phyloP scores from a whole-genome alignment of 768 basidiomycete genomes.

The Termitomyces sp. region DNA sequence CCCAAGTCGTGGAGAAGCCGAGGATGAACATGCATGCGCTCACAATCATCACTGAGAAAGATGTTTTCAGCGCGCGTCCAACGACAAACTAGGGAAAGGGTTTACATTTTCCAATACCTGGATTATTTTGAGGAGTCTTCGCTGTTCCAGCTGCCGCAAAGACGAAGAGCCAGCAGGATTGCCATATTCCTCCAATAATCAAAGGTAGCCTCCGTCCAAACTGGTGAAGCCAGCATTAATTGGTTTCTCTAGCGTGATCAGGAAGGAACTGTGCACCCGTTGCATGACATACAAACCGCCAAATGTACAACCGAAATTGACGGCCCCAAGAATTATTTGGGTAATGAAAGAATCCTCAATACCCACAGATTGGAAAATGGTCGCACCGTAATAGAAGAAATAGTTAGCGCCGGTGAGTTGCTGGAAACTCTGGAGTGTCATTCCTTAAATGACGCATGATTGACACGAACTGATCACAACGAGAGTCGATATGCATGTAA shows the following conservation, averaged over 20 bases:
- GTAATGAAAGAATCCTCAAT: conserved; percentile 64
- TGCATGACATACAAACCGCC: conserved; percentile 75
- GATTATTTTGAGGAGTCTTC: conserved; percentile 44
- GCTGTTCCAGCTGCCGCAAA: conserved; percentile 73
- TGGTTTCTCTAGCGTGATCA: neutral
- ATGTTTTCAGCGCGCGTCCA: conserved; percentile 1
- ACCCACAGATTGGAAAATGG: conserved; percentile 66
- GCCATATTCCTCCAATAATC: conserved; percentile 70
- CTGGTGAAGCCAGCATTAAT: conserved; percentile 22
- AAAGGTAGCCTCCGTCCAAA: conserved; percentile 65
- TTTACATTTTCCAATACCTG: conserved; percentile 51
- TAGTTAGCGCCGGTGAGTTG: conserved; percentile 73
- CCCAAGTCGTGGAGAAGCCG: conserved; percentile 72
- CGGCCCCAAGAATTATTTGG: conserved; percentile 73
- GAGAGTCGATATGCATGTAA: neutral
- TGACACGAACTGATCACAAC: neutral
- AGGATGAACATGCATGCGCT: conserved; percentile 69
- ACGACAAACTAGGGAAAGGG: conserved; percentile 6
- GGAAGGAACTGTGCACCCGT: conserved; percentile 32
- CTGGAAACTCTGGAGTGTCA: conserved; percentile 66
- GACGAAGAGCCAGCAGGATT: conserved; percentile 66
- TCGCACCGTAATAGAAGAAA: conserved; percentile 68
- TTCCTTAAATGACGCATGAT: conserved; percentile 29
- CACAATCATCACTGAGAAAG: conserved; percentile 53
- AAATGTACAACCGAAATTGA: conserved; percentile 72